Percentiles rank a stretch among this genome's conserved stretches.
These are phyloP conservation scores for Pezicula neosporulosa DNA, from an alignment of 2,329 filamentous ascomycete genomes.

Conservation along the genomic window DNA sequence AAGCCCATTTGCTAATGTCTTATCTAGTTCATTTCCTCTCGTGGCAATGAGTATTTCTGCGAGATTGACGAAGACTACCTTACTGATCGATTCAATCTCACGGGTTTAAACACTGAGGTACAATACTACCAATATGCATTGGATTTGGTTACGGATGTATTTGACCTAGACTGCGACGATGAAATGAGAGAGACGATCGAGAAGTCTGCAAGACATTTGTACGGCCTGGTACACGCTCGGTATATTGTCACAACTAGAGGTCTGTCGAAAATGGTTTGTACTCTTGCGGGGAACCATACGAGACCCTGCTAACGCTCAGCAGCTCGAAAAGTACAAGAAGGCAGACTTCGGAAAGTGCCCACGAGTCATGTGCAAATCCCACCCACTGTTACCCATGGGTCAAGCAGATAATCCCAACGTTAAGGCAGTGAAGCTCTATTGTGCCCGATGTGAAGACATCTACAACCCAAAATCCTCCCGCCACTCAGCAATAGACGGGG, in stretches of 20 bases:
- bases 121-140: conserved; percentile 99
- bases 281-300: not conserved
- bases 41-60: conserved; percentile 99
- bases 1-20: conserved; percentile 16
- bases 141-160: conserved; percentile 95
- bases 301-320: conserved; percentile 15
- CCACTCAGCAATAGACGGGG: conserved; percentile 92
- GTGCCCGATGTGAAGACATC: conserved; percentile 92
- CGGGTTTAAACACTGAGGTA: conserved; percentile 93
- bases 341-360: conserved; percentile 98
- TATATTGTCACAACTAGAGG: conserved; percentile 97
- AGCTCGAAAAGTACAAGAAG: conserved; percentile 99
- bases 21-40: conserved; percentile 90
- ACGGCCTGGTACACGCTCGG: conserved; percentile 91
- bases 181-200: conserved; percentile 98
- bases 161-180: conserved; percentile 97
- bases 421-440: conserved; percentile 95
- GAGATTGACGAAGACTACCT: conserved; percentile 99
- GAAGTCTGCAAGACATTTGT: conserved; percentile 92
- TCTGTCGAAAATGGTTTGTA: conserved; percentile 86
- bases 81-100: conserved; percentile 96
- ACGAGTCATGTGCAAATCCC: conserved; percentile 88
- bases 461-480: conserved; percentile 98
- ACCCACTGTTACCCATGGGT: conserved; percentile 92
- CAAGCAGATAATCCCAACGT: conserved; percentile 84